Evolutionary conservation across 2,329 filamentous ascomycete genomes (phyloP), one percentile per base, ranked within the genome.

Genomic region (Hawksworthiomyces lignivorus): DNA sequence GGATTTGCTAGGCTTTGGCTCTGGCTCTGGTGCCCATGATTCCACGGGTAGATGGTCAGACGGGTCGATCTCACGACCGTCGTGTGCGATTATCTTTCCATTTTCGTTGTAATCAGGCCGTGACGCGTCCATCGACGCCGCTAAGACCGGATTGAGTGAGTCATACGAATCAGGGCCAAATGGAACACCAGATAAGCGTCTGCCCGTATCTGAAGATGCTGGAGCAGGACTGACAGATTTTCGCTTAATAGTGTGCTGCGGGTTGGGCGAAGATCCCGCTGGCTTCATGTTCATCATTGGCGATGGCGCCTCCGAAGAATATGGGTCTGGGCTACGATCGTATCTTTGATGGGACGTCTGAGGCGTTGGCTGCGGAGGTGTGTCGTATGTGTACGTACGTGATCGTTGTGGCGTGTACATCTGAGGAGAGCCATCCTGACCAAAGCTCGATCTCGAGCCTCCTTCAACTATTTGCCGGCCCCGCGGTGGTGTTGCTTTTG

Each of bases 91-190:
- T 47, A 89, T 87, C 54, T 86, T 86, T 8, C 77, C 80, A 39
- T 74, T 71, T 40, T 79, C 75, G 49, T 70, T 65, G 38, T 66
- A 68, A 36, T 70, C 65, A 1, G 53, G 47, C n/a, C 56, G 53
- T 6, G 54, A 56, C 5, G 54, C 52, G 14, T 63, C 60, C 24
- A 56, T 58, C 19, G 55, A 45, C 19, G 56, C 60, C 21, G 65
- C 61, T 14, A 72, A 50, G 4, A 60, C 61, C 1, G 84, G 82
- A 48, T 89, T 89, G 49, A 87, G 69, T 1, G 75, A 70, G 52
- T 87, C 79, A 55, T 87, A 89, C 26, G 78, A 82, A 56, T 89
- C 85, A 0, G 85, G 85, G 0, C 80, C 77, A 52, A 87, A 90
- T 0, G 84, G 84, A 4, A 84, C 62, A 14, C 72, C 73, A 2